Percentiles rank a stretch among this genome's conserved stretches.
Conservation (phyloP, 495 filamentous ascomycete genomes). For the Platismatia glauca region DNA sequence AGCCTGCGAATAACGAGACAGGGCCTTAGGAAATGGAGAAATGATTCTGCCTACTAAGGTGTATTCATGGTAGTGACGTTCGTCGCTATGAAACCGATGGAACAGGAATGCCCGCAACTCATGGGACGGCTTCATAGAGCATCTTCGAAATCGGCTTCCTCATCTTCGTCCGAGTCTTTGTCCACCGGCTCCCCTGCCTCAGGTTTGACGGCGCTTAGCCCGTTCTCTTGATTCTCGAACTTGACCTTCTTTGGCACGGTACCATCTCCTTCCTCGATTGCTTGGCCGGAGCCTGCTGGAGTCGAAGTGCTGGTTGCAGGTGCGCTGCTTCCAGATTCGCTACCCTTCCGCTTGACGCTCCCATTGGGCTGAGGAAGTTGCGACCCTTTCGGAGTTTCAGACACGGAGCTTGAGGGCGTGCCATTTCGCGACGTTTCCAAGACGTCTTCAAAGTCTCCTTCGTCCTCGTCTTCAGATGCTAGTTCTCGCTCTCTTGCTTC, state of each 20-base stretch:
- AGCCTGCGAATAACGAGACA: neutral
- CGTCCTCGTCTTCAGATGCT: conserved; percentile 40
- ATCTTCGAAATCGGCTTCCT: conserved; percentile 44
- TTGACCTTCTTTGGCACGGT: conserved; percentile 41
- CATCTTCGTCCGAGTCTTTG: conserved; percentile 44
- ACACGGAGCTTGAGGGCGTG: conserved; percentile 23
- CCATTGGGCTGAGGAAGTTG: conserved; percentile 28
- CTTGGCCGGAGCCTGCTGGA: conserved; percentile 29
- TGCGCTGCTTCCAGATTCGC: conserved; percentile 35
- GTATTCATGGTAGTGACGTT: neutral
- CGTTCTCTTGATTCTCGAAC: conserved; percentile 20
- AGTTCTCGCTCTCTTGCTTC: conserved; percentile 38
- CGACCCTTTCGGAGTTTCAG: neutral
- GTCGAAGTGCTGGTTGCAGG: conserved; percentile 38
- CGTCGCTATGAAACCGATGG: neutral
- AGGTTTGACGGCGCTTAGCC: conserved; percentile 1
- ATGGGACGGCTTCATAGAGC: conserved; percentile 15
- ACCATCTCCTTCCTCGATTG: conserved; percentile 24
- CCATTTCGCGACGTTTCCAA: conserved; percentile 2
- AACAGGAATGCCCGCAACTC: neutral
- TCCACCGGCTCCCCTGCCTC: conserved; percentile 25
- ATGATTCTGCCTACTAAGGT: neutral
- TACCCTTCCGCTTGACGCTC: conserved; percentile 13
- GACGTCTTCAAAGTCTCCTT: conserved; percentile 45
- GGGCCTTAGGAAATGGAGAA: neutral